Evolutionary conservation across 805 yeast species (phyloP), one percentile per base, ranked within the genome.

Genomic region (Metschnikowia similis): DNA sequence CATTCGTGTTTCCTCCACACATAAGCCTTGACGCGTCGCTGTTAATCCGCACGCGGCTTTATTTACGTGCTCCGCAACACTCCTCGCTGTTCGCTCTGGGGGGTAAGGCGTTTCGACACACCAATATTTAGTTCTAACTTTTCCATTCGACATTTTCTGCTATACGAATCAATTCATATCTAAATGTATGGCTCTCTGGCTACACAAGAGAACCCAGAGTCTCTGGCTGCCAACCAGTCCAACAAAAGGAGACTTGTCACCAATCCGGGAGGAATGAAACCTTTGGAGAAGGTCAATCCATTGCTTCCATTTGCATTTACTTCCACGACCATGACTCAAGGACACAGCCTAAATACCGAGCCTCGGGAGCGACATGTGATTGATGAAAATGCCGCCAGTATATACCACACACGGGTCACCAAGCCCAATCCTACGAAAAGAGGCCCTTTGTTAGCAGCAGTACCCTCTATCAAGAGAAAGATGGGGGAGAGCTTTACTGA

Each of bases 301-400:
- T 56, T 79, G 27, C 65, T 77, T n/a, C 83, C 84, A 5, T 73
- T 78, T 65, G 79, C 82, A 4, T 79, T 66, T 54, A 73, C 69
- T 50, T 62, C 68, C 8, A 59, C 70, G 2, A 51, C 65, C 0
- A 60, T 61, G 29, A 71, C 68, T 35, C 62, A 57, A 13, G 52
- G 62, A 21, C 54, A 61, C 10, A 67, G 73, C 0, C 56, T 77
- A 16, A 66, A 69, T 38, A 65, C 72, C 1, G 66, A 69, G 13
- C 81, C 81, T 2, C 56, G 75, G 44, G 72, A 71, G 14, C 56
- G 74, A 32, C 62, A 56, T 9, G 66, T 65, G 7, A 66, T 71
- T 14, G 80, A 76, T 55, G 67, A 66, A 53, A 73, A 77, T 59
- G 79, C 80, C 9, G 63, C 70, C 4, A 74, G 78, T 42, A 62